Percentiles rank a stretch among this genome's conserved stretches.
phyloP scores from a whole-genome alignment of 495 filamentous ascomycete genomes.

The Neurospora sp. region DNA sequence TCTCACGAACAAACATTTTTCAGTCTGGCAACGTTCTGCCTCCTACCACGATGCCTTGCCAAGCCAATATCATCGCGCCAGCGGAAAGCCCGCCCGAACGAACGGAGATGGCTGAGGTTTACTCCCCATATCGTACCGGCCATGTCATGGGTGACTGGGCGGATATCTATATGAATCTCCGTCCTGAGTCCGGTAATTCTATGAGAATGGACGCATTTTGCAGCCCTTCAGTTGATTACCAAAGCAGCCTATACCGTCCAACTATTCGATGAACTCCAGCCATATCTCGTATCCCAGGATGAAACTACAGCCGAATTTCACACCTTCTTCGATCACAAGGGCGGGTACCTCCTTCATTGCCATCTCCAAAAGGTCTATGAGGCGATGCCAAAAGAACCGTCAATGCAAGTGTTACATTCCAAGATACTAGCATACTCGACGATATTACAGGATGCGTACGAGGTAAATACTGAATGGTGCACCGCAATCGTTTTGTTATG shows the following conservation, averaged over 20 bases:
- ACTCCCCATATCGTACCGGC: not conserved
- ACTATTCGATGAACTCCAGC: not conserved
- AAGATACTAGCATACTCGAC: not conserved
- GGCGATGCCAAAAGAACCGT: not conserved
- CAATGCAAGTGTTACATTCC: not conserved
- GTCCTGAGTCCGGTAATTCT: not conserved
- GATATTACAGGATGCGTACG: not conserved
- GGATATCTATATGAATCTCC: not conserved
- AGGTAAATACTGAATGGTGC: not conserved
- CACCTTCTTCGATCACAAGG: not conserved
- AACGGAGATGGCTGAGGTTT: not conserved
- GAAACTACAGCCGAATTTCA: not conserved
- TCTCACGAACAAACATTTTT: not conserved
- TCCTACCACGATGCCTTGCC: not conserved
- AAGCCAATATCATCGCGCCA: not conserved
- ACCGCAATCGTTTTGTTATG: not conserved
- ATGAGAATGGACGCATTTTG: not conserved
- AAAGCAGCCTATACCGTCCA: not conserved
- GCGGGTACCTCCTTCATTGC: not conserved
- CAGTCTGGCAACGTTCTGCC: not conserved
- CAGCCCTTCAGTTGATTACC: not conserved
- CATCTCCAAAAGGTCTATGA: not conserved
- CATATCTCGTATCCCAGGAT: not conserved
- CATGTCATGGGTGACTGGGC: not conserved
- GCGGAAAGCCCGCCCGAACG: not conserved